Conservation (phyloP, 169 alveolate species). For the Theileria orientalis region DNA sequence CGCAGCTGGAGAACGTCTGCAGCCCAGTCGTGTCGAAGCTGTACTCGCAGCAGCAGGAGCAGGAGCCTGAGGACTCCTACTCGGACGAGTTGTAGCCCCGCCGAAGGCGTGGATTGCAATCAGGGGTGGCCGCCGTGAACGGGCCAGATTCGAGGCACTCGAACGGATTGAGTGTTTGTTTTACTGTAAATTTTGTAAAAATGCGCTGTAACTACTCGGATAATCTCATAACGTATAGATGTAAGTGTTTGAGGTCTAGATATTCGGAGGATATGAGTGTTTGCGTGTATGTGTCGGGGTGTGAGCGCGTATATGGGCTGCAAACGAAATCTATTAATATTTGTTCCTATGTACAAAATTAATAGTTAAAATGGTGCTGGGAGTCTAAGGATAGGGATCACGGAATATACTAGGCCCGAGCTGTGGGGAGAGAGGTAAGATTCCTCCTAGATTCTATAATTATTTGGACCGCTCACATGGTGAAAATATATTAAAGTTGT, state of each 20-base stretch:
- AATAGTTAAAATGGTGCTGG: background rate
- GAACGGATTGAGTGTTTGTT: too few relatives aligned
- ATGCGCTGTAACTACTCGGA: too few relatives aligned
- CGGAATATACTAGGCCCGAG: background rate
- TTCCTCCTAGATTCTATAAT: background rate
- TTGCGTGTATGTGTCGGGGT: background rate
- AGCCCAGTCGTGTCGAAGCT: slow-evolving; percentile 93
- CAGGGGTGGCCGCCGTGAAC: too few relatives aligned
- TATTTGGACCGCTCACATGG: background rate
- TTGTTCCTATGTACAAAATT: background rate
- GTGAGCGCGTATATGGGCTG: background rate
- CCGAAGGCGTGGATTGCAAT: too few relatives aligned
- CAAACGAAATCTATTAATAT: too few relatives aligned
- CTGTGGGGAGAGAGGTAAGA: slow-evolving; percentile 8
- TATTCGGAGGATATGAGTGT: too few relatives aligned
- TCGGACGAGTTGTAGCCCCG: slow-evolving; percentile 9
- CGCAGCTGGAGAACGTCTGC: slow-evolving; percentile 91
- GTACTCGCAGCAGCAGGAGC: slow-evolving; percentile 61
- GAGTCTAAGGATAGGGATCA: background rate
- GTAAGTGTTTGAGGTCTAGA: background rate
- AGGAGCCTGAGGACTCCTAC: slow-evolving; percentile 7
- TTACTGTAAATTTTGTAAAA: too few relatives aligned
- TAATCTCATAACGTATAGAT: too few relatives aligned
- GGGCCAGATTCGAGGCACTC: too few relatives aligned
- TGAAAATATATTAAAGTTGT: background rate